A percentile compares a stretch with the other conserved stretches of the same genome.
Conservation (phyloP, 2,329 filamentous ascomycete genomes). For the Neofusicoccum laricinum region DNA sequence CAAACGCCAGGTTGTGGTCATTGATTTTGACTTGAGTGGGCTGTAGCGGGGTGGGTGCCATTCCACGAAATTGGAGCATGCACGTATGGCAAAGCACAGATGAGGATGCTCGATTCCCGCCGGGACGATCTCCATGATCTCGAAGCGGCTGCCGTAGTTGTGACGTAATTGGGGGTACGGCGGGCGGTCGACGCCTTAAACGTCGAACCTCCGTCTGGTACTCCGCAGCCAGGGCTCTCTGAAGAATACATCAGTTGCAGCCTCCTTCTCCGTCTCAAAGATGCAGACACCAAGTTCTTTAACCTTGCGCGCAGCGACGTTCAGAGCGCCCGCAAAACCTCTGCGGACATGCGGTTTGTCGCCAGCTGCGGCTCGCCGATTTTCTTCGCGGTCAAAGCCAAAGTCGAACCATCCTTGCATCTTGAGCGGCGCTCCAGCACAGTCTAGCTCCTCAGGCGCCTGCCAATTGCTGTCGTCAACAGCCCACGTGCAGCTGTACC, state of each 20-base stretch:
- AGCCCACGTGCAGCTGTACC: background rate
- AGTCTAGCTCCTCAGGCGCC: background rate
- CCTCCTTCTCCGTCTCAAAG: too few relatives aligned
- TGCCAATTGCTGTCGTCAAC: background rate
- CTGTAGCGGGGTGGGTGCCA: too few relatives aligned
- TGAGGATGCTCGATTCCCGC: too few relatives aligned
- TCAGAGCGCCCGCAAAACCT: background rate
- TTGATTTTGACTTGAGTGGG: conserved; percentile 1
- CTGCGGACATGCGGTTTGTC: background rate
- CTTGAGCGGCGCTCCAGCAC: background rate
- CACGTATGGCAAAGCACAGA: too few relatives aligned
- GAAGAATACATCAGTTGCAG: background rate
- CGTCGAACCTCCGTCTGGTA: conserved; percentile 7
- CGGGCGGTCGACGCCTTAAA: background rate
- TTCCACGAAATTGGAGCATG: too few relatives aligned
- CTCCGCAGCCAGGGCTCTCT: background rate
- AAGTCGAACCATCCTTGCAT: background rate
- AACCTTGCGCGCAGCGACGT: background rate
- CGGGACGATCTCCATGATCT: too few relatives aligned
- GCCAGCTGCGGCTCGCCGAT: background rate
- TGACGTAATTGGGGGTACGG: conserved; percentile 6
- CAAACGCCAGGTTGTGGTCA: conserved; percentile 1
- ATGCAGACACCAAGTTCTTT: background rate
- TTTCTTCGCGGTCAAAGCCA: background rate
- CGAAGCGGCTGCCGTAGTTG: background rate